Percentiles rank a stretch among this genome's conserved stretches.
Conservation (phyloP, 2,329 filamentous ascomycete species). For the Epichloe uncinata region DNA sequence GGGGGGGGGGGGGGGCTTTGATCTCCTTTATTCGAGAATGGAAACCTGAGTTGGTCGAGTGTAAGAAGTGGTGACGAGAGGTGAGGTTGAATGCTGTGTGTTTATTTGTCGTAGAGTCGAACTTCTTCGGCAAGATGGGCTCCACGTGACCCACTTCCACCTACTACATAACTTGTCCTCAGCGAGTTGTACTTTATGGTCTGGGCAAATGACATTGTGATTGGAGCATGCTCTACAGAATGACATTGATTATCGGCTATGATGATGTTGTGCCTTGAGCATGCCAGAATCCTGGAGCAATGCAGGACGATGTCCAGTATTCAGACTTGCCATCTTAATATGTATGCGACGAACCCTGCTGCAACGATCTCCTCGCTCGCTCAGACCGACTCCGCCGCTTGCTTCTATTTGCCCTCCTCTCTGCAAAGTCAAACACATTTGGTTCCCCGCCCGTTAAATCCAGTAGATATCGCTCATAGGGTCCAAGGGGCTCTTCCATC, state of each 20-base stretch:
- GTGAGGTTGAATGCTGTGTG: not conserved
- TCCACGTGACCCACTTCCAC: conserved; percentile 3
- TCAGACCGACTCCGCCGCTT: conserved; percentile 4
- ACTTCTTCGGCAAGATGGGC: not conserved
- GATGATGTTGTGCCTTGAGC: too few relatives aligned
- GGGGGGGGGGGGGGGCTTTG: too few relatives aligned
- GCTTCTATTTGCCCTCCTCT: conserved; percentile 11
- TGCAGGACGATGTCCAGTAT: not conserved
- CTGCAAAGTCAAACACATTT: conserved; percentile 30
- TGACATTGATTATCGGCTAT: too few relatives aligned
- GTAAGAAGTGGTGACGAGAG: too few relatives aligned
- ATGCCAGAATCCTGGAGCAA: too few relatives aligned
- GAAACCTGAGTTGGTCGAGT: too few relatives aligned
- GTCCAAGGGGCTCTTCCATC: conserved; percentile 40
- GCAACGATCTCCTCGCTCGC: not conserved
- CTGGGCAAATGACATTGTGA: too few relatives aligned
- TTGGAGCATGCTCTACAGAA: too few relatives aligned
- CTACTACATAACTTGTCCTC: not conserved
- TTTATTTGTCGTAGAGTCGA: not conserved
- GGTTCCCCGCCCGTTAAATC: conserved; percentile 29
- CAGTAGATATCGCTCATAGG: conserved; percentile 37
- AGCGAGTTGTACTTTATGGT: too few relatives aligned
- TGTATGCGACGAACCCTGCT: not conserved
- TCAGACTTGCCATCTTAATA: not conserved
- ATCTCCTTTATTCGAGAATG: too few relatives aligned